Percentiles rank a stretch among this genome's conserved stretches.
Conservation (phyloP, 768 basidiomycete species). For the Psilocybe tampanensis region DNA sequence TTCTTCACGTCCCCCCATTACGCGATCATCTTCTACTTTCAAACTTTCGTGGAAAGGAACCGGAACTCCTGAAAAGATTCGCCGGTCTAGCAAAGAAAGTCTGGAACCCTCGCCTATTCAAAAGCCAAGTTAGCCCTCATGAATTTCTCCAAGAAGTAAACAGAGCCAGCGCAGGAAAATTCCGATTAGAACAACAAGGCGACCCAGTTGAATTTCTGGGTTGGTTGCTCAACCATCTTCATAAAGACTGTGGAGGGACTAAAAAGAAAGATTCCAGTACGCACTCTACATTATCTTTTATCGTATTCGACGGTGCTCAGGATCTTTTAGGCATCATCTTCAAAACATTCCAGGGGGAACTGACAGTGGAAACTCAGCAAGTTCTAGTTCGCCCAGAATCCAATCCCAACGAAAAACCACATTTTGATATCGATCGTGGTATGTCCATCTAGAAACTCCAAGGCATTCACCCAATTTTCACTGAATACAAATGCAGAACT, state of each 20-base stretch:
- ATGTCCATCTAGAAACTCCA: constrained; percentile 22
- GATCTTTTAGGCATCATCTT: constrained; percentile 80
- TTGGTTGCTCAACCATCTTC: constrained; percentile 93
- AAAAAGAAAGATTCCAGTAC: constrained; percentile 89
- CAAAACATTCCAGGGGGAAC: constrained; percentile 91
- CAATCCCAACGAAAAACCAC: constrained; percentile 78
- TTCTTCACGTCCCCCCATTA: constrained; percentile 88
- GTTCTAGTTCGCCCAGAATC: constrained; percentile 82
- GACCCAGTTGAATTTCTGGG: constrained; percentile 96
- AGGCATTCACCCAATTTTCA: constrained; percentile 2
- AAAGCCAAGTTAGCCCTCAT: constrained; percentile 98
- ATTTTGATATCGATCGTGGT: constrained; percentile 96
- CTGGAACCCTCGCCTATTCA: constrained; percentile 97
- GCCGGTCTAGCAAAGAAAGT: constrained; percentile 87
- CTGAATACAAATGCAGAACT: constrained; percentile 60
- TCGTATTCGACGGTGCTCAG: constrained; percentile 19
- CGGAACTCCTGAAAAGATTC: constrained; percentile 89
- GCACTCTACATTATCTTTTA: constrained; percentile 30
- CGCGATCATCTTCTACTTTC: constrained; percentile 87
- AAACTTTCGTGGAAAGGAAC: constrained; percentile 69
- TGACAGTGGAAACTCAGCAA: constrained; percentile 92
- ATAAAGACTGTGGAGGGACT: constrained; percentile 93
- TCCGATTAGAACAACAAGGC: constrained; percentile 91
- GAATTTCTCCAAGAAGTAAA: constrained; percentile 98
- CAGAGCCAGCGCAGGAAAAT: constrained; percentile 86